These are phyloP conservation scores for Oxytropis ochrocephala DNA, from an alignment of 306 rosid genomes.

Conservation along the genomic window DNA sequence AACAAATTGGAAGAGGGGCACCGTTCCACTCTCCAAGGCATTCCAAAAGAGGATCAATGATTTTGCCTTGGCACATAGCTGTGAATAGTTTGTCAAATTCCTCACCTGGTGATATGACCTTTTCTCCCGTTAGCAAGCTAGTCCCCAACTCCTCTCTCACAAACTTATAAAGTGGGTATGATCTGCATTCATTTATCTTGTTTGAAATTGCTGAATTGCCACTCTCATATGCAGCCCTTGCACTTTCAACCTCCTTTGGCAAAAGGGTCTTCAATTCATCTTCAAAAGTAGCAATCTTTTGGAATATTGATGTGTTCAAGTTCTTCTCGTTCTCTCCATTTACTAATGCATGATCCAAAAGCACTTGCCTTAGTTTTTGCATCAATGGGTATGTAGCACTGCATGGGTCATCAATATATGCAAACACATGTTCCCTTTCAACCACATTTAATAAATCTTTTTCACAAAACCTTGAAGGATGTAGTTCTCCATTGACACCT, in stretches of 20 bases:
- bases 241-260: constrained; percentile 74
- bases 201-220: constrained; percentile 48
- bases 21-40: constrained; percentile 81
- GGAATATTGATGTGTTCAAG: constrained; percentile 64
- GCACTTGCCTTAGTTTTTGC: constrained; percentile 69
- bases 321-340: constrained; percentile 61
- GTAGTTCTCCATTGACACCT: constrained; percentile 58
- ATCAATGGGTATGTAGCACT: constrained; percentile 65
- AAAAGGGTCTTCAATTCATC: constrained; percentile 50
- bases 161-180: constrained; percentile 75
- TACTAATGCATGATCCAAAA: constrained; percentile 61
- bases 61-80: constrained; percentile 61
- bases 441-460: constrained; percentile 72
- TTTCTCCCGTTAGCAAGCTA: constrained; percentile 57
- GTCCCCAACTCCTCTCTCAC: constrained; percentile 65
- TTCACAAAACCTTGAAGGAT: constrained; percentile 75
- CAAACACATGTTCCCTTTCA: constrained; percentile 58
- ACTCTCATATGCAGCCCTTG: constrained; percentile 51
- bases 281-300: constrained; percentile 69
- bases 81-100: constrained; percentile 67
- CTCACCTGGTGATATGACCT: constrained; percentile 65
- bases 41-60: constrained; percentile 69
- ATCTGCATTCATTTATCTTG: constrained; percentile 65
- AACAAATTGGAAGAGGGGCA: constrained; percentile 70
- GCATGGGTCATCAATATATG: constrained; percentile 75